Conservation (phyloP, 176 grass and related monocot genomes). For the Oryza longistaminata region DNA sequence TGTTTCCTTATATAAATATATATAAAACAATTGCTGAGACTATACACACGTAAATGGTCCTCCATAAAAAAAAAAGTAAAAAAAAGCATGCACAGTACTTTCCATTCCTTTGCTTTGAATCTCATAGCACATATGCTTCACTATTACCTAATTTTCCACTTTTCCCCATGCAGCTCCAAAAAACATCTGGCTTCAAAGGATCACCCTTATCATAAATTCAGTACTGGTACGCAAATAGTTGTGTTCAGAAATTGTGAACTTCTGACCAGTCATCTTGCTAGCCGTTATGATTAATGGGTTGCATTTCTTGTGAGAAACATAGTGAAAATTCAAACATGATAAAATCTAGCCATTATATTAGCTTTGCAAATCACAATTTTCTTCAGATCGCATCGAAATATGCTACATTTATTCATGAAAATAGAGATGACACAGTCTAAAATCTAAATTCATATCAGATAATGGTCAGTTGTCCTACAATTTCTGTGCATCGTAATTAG, state of each 20-base stretch:
- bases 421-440: not conserved
- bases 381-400: not conserved
- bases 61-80: not conserved
- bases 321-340: not conserved
- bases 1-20: slow-evolving; percentile 23
- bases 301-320: not conserved
- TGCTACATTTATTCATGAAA: not conserved
- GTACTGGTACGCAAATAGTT: slow-evolving; percentile 53
- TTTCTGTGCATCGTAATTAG: not conserved
- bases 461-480: not conserved
- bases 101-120: not conserved
- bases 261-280: not conserved
- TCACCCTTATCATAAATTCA: slow-evolving; percentile 97
- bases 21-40: not conserved
- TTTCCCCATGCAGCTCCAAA: slow-evolving; percentile 61
- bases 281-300: slow-evolving; percentile 6
- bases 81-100: not conserved
- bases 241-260: slow-evolving; percentile 1
- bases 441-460: not conserved
- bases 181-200: slow-evolving; percentile 80
- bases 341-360: not conserved
- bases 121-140: not conserved
- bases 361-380: not conserved
- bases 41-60: not conserved
- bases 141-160: slow-evolving; percentile 2